Evolutionary conservation across 345 rosid genomes (phyloP).

Genomic region (Bretschneidera sinensis): DNA sequence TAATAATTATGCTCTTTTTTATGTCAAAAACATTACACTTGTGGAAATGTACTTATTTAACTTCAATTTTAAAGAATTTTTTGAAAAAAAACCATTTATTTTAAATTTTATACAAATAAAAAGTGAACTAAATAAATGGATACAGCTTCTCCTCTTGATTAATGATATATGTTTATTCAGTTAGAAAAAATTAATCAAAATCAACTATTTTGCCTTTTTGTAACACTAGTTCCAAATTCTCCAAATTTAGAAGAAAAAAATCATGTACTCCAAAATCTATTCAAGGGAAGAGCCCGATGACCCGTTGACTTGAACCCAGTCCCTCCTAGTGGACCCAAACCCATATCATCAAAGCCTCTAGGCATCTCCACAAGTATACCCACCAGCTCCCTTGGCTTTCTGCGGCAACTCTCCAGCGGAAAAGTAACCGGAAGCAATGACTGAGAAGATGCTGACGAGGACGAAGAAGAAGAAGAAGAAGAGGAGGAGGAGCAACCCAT

Average conservation of each 20-base stretch:
- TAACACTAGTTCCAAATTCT: no score
- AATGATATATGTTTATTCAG: no score
- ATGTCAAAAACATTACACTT: no score
- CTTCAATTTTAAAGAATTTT: no score
- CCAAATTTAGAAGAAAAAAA: neutral
- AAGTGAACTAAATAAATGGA: no score
- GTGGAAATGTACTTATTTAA: no score
- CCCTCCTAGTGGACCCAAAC: conserved; percentile 12
- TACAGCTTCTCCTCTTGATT: no score
- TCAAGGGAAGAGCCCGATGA: conserved; percentile 26
- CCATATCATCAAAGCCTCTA: conserved; percentile 11
- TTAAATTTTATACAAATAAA: no score
- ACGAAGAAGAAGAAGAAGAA: conserved; percentile 22
- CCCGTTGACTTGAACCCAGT: conserved; percentile 26
- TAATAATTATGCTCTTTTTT: no score
- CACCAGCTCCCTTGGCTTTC: conserved; percentile 16
- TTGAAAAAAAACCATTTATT: no score
- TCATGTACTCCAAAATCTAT: conserved; percentile 21
- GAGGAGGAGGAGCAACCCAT: conserved; percentile 13
- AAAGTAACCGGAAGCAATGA: conserved; percentile 7
- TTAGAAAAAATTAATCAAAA: no score
- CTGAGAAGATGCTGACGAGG: conserved; percentile 18
- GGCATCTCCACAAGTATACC: conserved; percentile 31
- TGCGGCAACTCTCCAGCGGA: conserved; percentile 26
- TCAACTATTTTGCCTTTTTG: no score